Base-by-base conservation (phyloP, 2,329 filamentous ascomycete species). In the Phaeophleospora eucalypticola region DNA sequence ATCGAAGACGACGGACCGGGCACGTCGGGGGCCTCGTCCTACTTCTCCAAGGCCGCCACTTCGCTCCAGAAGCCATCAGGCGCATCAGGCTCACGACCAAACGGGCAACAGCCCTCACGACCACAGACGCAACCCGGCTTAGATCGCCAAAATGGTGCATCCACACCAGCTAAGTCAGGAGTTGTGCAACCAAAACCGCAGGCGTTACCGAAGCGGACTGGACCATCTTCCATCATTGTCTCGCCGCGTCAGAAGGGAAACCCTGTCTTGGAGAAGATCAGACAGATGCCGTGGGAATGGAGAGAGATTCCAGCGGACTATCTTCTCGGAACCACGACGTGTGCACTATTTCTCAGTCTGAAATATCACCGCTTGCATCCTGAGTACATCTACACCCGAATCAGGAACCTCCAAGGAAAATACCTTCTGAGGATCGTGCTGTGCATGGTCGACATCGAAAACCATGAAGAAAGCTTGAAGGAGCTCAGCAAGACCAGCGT, bases 321-420 rank as follows among this genome's bases (percentile, higher is more conserved):
- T 66, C 85, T 91, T 7, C 75, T 97, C 39, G 91, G 93, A 0
- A 65, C 80, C 35, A 95, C 89, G 0, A 95, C 90, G 4, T 95
- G 91, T 62, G 90, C 88, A 0, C 77, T 98, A 4, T 98, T 97
- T 65, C 74, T 98, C 35, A 94, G 88, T 39, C 79, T 98, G 45
- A 98, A 97, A 68, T 98, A 98, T 68, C 93, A 98, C 68, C 88
- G 91, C 20, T 78, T 98, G 43, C 93, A 98, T 64, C 93, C 93
- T 1, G 93, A 98, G 69, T 98, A 98, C 73, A 89, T 98, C 61
- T 97, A 97, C 72, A 89, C 86, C 18, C 86, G 93, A 47, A 94
- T 98, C 58, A 84, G 86, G 43, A 82, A 83, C 40, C 75, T 98
- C 3, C 87, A 87, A 42, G 87, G 87, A 41, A 88, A 87, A 69